Evolutionary conservation across 805 yeast genomes (phyloP).

Genomic region (Monosporozyma aquatica): DNA sequence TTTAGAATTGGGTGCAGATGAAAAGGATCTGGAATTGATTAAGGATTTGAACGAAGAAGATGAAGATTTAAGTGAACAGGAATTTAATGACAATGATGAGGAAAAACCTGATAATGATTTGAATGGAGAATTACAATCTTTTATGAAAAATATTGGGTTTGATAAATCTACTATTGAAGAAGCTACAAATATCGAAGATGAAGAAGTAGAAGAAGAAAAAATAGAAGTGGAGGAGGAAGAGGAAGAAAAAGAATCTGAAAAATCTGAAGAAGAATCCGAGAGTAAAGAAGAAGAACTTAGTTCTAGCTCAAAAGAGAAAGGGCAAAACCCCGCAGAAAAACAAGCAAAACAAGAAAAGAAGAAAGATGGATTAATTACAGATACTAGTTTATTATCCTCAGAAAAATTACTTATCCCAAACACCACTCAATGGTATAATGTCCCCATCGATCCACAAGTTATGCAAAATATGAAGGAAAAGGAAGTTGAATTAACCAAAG

Average conservation of each 20-base stretch:
- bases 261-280: slow-evolving; percentile 13
- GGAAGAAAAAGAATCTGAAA: slow-evolving; percentile 15
- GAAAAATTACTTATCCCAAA: slow-evolving; percentile 51
- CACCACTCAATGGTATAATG: slow-evolving; percentile 68
- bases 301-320: slow-evolving; percentile 19
- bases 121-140: slow-evolving; percentile 45
- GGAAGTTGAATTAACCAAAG: slow-evolving; percentile 31
- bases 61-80: slow-evolving; percentile 36
- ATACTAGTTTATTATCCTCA: slow-evolving; percentile 38
- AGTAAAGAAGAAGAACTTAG: slow-evolving; percentile 12
- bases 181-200: slow-evolving; percentile 15
- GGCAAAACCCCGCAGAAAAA: slow-evolving; percentile 25
- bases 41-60: slow-evolving; percentile 45
- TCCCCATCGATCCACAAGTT: slow-evolving; percentile 35
- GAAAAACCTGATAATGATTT: slow-evolving; percentile 33
- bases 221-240: slow-evolving; percentile 13
- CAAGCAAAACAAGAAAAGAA: slow-evolving; percentile 19
- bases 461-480: slow-evolving; percentile 15
- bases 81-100: slow-evolving; percentile 30
- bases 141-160: slow-evolving; percentile 63
- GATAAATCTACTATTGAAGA: slow-evolving; percentile 32
- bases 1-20: slow-evolving; percentile 73
- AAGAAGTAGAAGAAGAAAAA: slow-evolving; percentile 20
- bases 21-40: slow-evolving; percentile 63
- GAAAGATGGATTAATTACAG: slow-evolving; percentile 28